phyloP scores from a whole-genome alignment of 2,329 filamentous ascomycete species.

The Aspergillus transmontanensis region DNA sequence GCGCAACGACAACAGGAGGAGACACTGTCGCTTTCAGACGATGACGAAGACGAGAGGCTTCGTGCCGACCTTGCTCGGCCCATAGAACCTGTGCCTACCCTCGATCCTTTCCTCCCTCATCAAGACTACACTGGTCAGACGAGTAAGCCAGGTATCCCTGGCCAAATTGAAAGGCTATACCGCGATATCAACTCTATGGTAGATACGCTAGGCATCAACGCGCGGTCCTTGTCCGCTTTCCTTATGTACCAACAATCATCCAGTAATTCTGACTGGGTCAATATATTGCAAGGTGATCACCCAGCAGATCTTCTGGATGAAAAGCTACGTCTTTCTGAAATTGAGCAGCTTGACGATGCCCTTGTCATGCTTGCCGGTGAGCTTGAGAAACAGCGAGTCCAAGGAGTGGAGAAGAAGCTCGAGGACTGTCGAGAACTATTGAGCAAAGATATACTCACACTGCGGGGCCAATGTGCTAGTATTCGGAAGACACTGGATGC shows the following conservation, averaged over 20 bases:
- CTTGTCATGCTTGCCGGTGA: constrained; percentile 66
- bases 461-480: constrained; percentile 76
- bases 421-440: constrained; percentile 67
- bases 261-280: constrained; percentile 54
- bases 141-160: constrained; percentile 50
- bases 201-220: constrained; percentile 85
- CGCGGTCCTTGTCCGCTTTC: constrained; percentile 63
- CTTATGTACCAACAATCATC: constrained; percentile 50
- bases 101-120: constrained; percentile 53
- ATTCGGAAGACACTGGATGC: constrained; percentile 74
- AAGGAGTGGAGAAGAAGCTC: constrained; percentile 69
- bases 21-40: constrained; percentile 43
- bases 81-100: constrained; percentile 44
- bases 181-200: constrained; percentile 75
- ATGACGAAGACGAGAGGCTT: constrained; percentile 52
- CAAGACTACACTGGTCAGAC: constrained; percentile 49
- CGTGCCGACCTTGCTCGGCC: constrained; percentile 48
- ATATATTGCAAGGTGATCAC: constrained; percentile 50
- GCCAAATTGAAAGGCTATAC: constrained; percentile 53
- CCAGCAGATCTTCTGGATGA: constrained; percentile 69
- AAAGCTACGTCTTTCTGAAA: constrained; percentile 75
- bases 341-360: constrained; percentile 67
- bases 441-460: constrained; percentile 67
- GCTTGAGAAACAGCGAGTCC: constrained; percentile 69
- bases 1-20: constrained; percentile 35